These are phyloP conservation scores for Leptographium galeiforme DNA, from an alignment of 2,329 filamentous ascomycete genomes.

Conservation along the genomic window DNA sequence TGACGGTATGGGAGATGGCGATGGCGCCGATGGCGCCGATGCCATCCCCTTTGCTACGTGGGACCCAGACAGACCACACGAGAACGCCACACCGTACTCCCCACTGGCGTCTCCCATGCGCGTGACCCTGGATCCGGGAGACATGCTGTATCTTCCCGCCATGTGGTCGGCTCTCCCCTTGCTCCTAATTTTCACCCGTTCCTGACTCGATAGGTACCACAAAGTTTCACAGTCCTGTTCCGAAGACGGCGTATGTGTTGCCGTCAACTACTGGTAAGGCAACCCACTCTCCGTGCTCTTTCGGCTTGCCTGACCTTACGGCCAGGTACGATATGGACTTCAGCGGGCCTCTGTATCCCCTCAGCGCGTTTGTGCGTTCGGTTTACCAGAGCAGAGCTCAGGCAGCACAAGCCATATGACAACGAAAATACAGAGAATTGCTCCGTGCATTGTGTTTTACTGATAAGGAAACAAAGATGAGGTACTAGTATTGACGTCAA, in stretches of 20 bases:
- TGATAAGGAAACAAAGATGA: no score
- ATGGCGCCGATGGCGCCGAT: neutral
- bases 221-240: conserved; percentile 62
- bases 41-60: conserved; percentile 56
- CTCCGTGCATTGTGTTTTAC: no score
- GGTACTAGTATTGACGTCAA: no score
- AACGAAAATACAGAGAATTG: neutral
- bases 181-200: neutral
- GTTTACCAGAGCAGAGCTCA: conserved; percentile 5
- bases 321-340: conserved; percentile 70
- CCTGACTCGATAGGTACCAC: conserved; percentile 44
- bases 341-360: conserved; percentile 51
- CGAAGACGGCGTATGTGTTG: conserved; percentile 58
- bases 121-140: conserved; percentile 58
- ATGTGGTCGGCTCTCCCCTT: conserved; percentile 44
- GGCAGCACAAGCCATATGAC: neutral
- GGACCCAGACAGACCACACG: conserved; percentile 51
- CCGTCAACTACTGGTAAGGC: conserved; percentile 67
- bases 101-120: conserved; percentile 43
- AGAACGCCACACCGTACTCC: conserved; percentile 44
- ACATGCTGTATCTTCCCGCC: conserved; percentile 71
- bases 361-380: conserved; percentile 40
- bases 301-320: neutral
- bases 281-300: neutral
- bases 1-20: conserved; percentile 16